A percentile compares a stretch with the other conserved stretches of the same genome.
Conservation (phyloP, 345 rosid genomes). For the Boechera stricta region DNA sequence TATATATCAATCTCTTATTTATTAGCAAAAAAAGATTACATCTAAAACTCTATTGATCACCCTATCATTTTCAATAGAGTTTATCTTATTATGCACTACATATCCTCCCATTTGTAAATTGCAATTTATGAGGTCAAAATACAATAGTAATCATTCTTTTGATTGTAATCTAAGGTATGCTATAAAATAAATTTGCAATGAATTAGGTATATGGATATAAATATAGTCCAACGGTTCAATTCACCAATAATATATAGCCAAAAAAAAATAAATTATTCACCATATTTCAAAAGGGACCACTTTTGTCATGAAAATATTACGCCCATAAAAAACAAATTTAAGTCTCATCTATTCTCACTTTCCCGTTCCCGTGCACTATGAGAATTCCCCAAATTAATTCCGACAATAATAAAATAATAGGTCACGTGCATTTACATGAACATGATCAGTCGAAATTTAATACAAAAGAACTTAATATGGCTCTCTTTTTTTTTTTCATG, state of each 20-base stretch:
- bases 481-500: background rate
- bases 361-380: conserved; percentile 40
- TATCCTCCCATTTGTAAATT: background rate
- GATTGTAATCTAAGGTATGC: background rate
- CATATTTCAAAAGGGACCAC: conserved; percentile 28
- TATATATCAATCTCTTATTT: conserved; percentile 29
- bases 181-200: conserved; percentile 19
- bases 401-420: conserved; percentile 29
- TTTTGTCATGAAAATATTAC: conserved; percentile 9
- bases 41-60: background rate
- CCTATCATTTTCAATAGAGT: conserved; percentile 34
- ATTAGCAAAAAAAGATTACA: background rate
- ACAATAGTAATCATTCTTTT: background rate
- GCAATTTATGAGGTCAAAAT: background rate
- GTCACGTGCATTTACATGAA: conserved; percentile 40
- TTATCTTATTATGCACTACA: conserved; percentile 18
- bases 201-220: conserved; percentile 28
- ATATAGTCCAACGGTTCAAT: conserved; percentile 36
- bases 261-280: background rate
- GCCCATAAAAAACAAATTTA: conserved; percentile 17
- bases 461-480: background rate
- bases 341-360: conserved; percentile 32
- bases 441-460: conserved; percentile 29
- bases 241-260: background rate
- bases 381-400: conserved; percentile 38